A percentile compares a stretch with the other conserved stretches of the same genome.
phyloP scores from a whole-genome alignment of 129 eudicot genomes.

The Centella asiatica region DNA sequence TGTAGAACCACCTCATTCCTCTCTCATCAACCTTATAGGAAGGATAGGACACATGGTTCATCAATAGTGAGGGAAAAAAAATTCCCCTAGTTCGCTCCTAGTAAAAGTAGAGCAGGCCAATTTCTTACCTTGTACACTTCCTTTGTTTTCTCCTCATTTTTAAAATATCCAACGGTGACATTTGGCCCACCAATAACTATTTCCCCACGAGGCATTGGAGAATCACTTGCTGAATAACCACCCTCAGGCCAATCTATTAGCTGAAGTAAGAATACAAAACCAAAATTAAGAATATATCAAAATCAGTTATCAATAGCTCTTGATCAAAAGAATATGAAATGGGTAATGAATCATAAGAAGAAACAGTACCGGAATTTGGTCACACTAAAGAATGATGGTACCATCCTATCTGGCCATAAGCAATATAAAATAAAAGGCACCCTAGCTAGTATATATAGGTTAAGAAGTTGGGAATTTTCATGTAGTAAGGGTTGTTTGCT shows the following conservation, averaged over 20 bases:
- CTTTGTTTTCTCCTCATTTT: conserved; percentile 68
- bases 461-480: no score
- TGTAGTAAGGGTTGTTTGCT: no score
- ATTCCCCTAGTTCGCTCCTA: neutral
- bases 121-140: conserved; percentile 78
- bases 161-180: conserved; percentile 89
- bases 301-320: no score
- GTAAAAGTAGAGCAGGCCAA: neutral
- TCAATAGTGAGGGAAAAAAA: neutral
- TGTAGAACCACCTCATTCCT: conserved; percentile 95
- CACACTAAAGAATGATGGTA: no score
- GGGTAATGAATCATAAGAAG: no score
- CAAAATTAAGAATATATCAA: neutral
- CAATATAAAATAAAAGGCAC: no score
- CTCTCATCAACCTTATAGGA: conserved; percentile 67
- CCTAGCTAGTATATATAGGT: no score
- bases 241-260: conserved; percentile 95
- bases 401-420: no score
- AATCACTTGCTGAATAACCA: conserved; percentile 69
- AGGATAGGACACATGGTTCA: conserved; percentile 1
- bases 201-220: conserved; percentile 94
- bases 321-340: no score
- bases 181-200: conserved; percentile 90
- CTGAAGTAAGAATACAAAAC: conserved; percentile 24
- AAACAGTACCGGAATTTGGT: no score